A percentile compares a stretch with the other conserved stretches of the same genome.
Conservation (phyloP, 2,329 filamentous ascomycete species). For the Phaeophleospora eucalypticola region DNA sequence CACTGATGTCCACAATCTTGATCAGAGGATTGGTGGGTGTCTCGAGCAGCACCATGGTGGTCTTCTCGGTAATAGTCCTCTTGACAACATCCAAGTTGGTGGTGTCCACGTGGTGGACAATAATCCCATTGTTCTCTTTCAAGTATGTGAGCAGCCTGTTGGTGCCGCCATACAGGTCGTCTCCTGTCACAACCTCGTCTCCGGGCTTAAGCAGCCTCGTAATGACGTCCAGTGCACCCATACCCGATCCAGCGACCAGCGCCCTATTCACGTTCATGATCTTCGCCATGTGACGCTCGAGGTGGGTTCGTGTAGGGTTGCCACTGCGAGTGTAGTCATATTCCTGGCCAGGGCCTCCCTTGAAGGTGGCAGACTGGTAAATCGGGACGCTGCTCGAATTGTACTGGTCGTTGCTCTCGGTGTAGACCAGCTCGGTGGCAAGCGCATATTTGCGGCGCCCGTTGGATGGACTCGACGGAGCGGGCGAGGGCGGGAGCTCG, state of each 20-base stretch:
- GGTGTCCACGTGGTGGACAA: slow-evolving; percentile 95
- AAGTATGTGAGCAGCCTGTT: slow-evolving; percentile 92
- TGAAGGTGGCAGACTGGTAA: slow-evolving; percentile 97
- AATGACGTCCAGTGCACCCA: slow-evolving; percentile 96
- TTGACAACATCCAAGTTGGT: slow-evolving; percentile 70
- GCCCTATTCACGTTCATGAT: slow-evolving; percentile 95
- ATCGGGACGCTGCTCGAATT: slow-evolving; percentile 94
- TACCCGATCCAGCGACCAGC: slow-evolving; percentile 90
- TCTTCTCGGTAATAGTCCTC: slow-evolving; percentile 69
- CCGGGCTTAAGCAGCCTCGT: slow-evolving; percentile 84
- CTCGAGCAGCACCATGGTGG: slow-evolving; percentile 91
- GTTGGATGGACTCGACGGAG: slow-evolving; percentile 82
- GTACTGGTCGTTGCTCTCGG: slow-evolving; percentile 94
- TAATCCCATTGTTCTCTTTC: slow-evolving; percentile 80
- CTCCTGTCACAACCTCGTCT: slow-evolving; percentile 94
- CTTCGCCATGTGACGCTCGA: slow-evolving; percentile 95
- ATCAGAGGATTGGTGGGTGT: slow-evolving; percentile 97
- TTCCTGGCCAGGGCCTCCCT: slow-evolving; percentile 76
- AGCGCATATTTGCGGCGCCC: slow-evolving; percentile 80
- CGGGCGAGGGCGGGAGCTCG: slow-evolving; percentile 82
- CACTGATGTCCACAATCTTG: slow-evolving; percentile 89
- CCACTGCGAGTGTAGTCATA: slow-evolving; percentile 99
- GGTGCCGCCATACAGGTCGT: slow-evolving; percentile 93
- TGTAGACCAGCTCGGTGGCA: slow-evolving; percentile 94
- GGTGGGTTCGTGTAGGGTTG: slow-evolving; percentile 91